These are phyloP conservation scores for Theileria parva DNA, from an alignment of 169 alveolate genomes.

Conservation along the genomic window DNA sequence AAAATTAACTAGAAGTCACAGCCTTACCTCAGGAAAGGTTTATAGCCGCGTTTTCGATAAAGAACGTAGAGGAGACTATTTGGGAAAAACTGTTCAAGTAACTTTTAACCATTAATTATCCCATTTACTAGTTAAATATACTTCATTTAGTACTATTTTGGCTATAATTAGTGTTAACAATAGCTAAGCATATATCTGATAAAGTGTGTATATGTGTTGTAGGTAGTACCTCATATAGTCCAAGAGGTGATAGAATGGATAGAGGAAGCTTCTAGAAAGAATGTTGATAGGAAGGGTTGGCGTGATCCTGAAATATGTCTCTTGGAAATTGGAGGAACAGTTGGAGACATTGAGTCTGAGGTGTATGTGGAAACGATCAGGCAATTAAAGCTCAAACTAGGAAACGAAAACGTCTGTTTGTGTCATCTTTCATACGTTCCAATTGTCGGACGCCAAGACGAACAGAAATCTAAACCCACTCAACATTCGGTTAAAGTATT, in stretches of 20 bases:
- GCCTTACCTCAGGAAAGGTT: slow-evolving; percentile 94
- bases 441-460: slow-evolving; percentile 78
- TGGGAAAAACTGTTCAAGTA: slow-evolving; percentile 96
- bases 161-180: neutral
- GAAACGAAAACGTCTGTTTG: slow-evolving; percentile 85
- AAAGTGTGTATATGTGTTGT: slow-evolving; percentile 32
- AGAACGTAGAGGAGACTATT: slow-evolving; percentile 93
- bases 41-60: slow-evolving; percentile 85
- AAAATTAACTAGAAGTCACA: slow-evolving; percentile 84
- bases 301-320: slow-evolving; percentile 88
- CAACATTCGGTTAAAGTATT: slow-evolving; percentile 90
- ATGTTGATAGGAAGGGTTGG: slow-evolving; percentile 65
- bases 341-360: slow-evolving; percentile 94
- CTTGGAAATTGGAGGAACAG: slow-evolving; percentile 97
- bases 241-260: slow-evolving; percentile 86
- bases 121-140: neutral
- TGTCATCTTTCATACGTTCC: slow-evolving; percentile 87
- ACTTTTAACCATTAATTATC: slow-evolving; percentile 11
- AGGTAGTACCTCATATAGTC: slow-evolving; percentile 82
- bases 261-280: slow-evolving; percentile 70
- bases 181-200: too few species aligned
- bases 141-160: neutral
- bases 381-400: slow-evolving; percentile 82
- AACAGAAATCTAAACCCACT: slow-evolving; percentile 93
- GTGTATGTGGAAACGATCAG: slow-evolving; percentile 91